Evolutionary conservation across 257 asterid species (phyloP).

Genomic region (Solanum tacnaense): DNA sequence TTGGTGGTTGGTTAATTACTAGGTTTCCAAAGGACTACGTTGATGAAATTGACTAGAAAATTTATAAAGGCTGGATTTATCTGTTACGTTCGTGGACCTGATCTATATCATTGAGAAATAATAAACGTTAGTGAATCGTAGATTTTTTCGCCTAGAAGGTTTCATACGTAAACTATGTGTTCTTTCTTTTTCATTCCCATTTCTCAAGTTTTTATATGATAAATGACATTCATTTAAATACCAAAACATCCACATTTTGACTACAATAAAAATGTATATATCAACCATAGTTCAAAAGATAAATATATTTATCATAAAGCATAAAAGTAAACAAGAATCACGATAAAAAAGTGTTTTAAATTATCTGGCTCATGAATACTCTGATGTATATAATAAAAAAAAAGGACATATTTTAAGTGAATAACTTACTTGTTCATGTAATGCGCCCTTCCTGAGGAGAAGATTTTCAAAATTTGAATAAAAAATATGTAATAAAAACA

Average conservation of each 20-base stretch:
- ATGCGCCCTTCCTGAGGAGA: fast-evolving
- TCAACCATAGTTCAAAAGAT: background rate
- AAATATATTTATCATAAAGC: background rate
- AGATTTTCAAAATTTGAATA: background rate
- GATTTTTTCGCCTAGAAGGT: background rate
- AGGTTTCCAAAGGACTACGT: background rate
- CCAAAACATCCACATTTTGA: background rate
- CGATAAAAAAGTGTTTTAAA: background rate
- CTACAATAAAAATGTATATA: background rate
- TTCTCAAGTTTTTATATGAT: background rate
- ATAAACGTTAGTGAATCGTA: no score
- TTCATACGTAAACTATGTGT: background rate
- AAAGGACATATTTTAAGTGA: background rate
- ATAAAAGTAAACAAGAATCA: background rate
- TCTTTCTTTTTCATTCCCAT: background rate
- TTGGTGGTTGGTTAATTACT: background rate
- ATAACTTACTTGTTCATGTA: background rate
- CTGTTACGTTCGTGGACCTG: fast-evolving
- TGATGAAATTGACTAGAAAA: background rate
- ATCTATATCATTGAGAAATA: no score
- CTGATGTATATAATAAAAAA: background rate
- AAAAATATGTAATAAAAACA: background rate
- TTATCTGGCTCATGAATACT: background rate
- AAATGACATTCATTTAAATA: background rate
- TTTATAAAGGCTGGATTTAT: fast-evolving